Conservation (phyloP, 192 early-diverging fungal species). For the Allomyces macrogynus region DNA sequence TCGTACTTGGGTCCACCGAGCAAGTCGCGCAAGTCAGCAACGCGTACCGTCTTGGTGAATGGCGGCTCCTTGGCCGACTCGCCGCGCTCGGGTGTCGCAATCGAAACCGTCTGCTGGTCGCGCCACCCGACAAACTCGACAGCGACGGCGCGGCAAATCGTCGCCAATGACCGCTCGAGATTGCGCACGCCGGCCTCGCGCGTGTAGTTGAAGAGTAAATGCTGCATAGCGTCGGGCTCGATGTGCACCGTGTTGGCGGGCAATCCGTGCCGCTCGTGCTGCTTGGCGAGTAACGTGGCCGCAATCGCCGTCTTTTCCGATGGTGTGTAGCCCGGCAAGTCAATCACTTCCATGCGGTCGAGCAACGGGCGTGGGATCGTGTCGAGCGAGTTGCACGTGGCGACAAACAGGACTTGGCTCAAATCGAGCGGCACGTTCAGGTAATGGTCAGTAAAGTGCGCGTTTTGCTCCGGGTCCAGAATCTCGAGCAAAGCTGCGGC, state of each 20-base stretch:
- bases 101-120: too few relatives aligned
- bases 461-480: conserved; percentile 72
- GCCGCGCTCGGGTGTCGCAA: too few relatives aligned
- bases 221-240: conserved; percentile 28
- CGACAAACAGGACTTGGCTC: conserved; percentile 56
- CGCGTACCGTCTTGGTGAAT: too few relatives aligned
- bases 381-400: conserved; percentile 57
- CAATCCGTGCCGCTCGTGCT: conserved; percentile 42
- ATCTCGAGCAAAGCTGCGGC: conserved; percentile 64
- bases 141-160: conserved; percentile 44
- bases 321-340: conserved; percentile 57
- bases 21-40: not conserved
- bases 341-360: conserved; percentile 70
- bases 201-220: conserved; percentile 48
- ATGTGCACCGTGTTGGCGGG: conserved; percentile 20
- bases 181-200: conserved; percentile 62
- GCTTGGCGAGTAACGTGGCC: conserved; percentile 53
- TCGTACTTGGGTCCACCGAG: conserved; percentile 24
- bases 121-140: conserved; percentile 35
- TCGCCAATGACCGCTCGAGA: conserved; percentile 48
- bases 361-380: conserved; percentile 56
- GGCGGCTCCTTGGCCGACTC: too few relatives aligned
- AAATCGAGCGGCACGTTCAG: conserved; percentile 44
- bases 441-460: conserved; percentile 62
- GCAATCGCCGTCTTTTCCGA: conserved; percentile 69